phyloP scores from a whole-genome alignment of 768 basidiomycete genomes.

The Termitomyces sp. region DNA sequence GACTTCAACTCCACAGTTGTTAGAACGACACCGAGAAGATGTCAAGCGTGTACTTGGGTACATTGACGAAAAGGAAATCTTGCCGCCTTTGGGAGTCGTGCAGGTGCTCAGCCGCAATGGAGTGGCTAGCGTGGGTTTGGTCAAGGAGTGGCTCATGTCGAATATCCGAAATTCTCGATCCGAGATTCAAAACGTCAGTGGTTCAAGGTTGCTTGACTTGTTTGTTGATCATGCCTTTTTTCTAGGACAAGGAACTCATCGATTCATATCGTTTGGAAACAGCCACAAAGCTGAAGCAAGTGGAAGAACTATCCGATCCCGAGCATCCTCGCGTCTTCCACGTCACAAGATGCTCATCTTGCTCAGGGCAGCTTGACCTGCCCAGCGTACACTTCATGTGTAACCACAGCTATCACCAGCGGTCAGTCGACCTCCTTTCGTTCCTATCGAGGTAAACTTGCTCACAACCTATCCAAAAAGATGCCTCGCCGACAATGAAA shows the following conservation, averaged over 20 bases:
- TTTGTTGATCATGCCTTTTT: background rate
- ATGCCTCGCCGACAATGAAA: conserved; percentile 84
- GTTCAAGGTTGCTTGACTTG: background rate
- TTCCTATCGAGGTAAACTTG: background rate
- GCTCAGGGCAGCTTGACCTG: conserved; percentile 85
- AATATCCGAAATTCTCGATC: conserved; percentile 68
- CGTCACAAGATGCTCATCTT: conserved; percentile 88
- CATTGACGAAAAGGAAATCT: conserved; percentile 75
- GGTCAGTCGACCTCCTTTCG: conserved; percentile 39
- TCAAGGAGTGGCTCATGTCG: conserved; percentile 86
- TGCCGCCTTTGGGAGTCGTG: conserved; percentile 87
- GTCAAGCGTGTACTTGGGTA: conserved; percentile 66
- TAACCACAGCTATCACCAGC: conserved; percentile 93
- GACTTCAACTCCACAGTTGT: conserved; percentile 71
- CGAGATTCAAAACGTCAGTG: conserved; percentile 76
- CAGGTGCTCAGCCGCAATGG: conserved; percentile 85
- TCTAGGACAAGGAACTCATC: conserved; percentile 80
- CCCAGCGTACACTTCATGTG: conserved; percentile 98
- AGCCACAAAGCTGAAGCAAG: conserved; percentile 69
- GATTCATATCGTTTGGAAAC: conserved; percentile 89
- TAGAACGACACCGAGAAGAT: conserved; percentile 67
- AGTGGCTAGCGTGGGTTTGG: conserved; percentile 85
- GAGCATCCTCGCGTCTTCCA: conserved; percentile 86
- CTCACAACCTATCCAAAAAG: conserved; percentile 31
- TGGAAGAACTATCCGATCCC: conserved; percentile 74